Evolutionary conservation across 2,329 filamentous ascomycete genomes (phyloP).

Genomic region (Colletotrichum coccodes): DNA sequence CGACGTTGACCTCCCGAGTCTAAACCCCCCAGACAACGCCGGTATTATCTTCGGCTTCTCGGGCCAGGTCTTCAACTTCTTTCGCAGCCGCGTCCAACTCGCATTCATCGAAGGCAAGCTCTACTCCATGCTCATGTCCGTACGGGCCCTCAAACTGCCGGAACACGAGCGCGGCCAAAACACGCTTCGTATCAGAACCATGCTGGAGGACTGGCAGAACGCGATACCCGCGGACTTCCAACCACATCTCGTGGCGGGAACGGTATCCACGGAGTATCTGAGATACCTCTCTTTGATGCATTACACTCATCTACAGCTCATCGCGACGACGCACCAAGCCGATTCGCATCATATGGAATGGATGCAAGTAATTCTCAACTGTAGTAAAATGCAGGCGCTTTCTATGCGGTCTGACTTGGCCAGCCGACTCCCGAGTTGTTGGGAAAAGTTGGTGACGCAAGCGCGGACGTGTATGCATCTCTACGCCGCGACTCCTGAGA

Average conservation of each 20-base stretch:
- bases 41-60: conserved; percentile 5
- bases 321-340: conserved; percentile 10
- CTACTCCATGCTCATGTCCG: conserved; percentile 21
- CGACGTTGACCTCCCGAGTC: conserved; percentile 24
- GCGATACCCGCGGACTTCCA: conserved; percentile 12
- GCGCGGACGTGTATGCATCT: conserved; percentile 27
- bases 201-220: conserved; percentile 25
- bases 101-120: conserved; percentile 32
- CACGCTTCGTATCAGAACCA: neutral
- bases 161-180: neutral
- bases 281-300: conserved; percentile 22
- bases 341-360: conserved; percentile 28
- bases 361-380: conserved; percentile 9
- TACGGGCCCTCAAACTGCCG: conserved; percentile 6
- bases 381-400: neutral
- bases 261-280: conserved; percentile 1
- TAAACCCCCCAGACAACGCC: conserved; percentile 5
- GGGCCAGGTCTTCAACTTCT: conserved; percentile 27
- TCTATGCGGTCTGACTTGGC: neutral
- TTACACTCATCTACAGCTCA: conserved; percentile 21
- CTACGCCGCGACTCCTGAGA: conserved; percentile 10
- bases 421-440: conserved; percentile 1
- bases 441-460: conserved; percentile 18
- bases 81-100: conserved; percentile 22
- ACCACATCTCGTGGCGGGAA: neutral